phyloP scores from a whole-genome alignment of 2,329 filamentous ascomycete genomes.

The Venturia pyrina region DNA sequence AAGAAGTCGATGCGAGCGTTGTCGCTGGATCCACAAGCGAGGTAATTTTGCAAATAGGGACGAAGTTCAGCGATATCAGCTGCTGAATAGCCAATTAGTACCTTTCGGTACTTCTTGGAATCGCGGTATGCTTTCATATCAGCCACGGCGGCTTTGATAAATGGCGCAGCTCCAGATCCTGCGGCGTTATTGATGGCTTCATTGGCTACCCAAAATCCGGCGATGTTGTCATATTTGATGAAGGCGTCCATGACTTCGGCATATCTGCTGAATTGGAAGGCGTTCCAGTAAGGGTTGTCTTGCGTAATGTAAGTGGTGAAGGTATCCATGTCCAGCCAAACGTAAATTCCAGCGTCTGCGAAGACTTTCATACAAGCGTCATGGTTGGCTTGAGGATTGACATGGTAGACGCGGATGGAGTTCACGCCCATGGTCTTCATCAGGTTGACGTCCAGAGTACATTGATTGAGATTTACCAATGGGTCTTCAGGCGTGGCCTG shows the following conservation, averaged over 20 bases:
- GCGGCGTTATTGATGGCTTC: constrained; percentile 58
- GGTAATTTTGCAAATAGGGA: constrained; percentile 59
- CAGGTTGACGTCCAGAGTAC: constrained; percentile 61
- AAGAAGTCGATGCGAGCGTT: constrained; percentile 78
- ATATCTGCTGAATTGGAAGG: constrained; percentile 58
- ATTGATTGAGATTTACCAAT: constrained; percentile 65
- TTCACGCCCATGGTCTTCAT: constrained; percentile 78
- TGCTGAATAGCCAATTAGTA: constrained; percentile 79
- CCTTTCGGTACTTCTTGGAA: constrained; percentile 63
- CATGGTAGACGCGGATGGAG: constrained; percentile 79
- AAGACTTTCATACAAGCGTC: constrained; percentile 72
- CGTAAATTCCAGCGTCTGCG: constrained; percentile 69
- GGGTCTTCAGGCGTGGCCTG: constrained; percentile 51
- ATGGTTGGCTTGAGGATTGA: constrained; percentile 62
- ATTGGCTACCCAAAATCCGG: constrained; percentile 81
- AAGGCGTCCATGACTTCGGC: constrained; percentile 66
- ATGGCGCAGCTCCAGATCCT: constrained; percentile 60
- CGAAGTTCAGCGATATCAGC: constrained; percentile 68
- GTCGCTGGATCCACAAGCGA: constrained; percentile 68
- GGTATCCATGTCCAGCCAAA: constrained; percentile 74
- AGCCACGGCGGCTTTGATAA: constrained; percentile 68
- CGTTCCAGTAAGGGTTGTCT: constrained; percentile 57
- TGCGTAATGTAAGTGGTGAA: constrained; percentile 59
- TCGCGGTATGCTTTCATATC: constrained; percentile 77
- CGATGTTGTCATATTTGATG: constrained; percentile 65